phyloP scores from a whole-genome alignment of 805 yeast genomes.

The Candida mattraensis region DNA sequence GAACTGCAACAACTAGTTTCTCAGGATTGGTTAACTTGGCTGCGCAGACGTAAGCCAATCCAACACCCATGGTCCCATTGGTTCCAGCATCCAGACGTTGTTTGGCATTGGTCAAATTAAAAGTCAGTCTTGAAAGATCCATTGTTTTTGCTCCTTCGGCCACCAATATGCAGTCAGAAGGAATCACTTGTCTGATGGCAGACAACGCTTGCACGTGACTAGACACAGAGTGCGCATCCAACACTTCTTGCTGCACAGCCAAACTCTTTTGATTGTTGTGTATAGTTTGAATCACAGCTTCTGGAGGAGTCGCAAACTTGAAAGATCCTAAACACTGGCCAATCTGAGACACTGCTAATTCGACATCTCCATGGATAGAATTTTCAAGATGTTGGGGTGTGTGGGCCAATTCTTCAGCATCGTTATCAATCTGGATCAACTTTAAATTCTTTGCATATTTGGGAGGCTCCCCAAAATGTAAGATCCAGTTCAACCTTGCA shows the following conservation, averaged over 20 bases:
- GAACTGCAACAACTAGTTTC: conserved; percentile 53
- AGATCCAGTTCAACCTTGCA: conserved; percentile 71
- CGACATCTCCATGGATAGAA: conserved; percentile 47
- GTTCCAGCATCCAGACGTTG: conserved; percentile 71
- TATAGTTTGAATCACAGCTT: conserved; percentile 29
- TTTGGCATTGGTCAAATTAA: conserved; percentile 52
- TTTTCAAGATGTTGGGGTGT: conserved; percentile 10
- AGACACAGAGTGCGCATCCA: conserved; percentile 27
- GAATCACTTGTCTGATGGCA: conserved; percentile 37
- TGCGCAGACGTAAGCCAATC: conserved; percentile 68
- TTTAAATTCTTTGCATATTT: conserved; percentile 46
- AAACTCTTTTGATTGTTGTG: conserved; percentile 34
- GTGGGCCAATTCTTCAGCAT: conserved; percentile 46
- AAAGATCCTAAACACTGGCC: conserved; percentile 19
- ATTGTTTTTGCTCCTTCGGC: conserved; percentile 79
- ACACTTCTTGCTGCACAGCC: conserved; percentile 31
- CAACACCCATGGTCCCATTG: conserved; percentile 77
- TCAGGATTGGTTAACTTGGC: conserved; percentile 48
- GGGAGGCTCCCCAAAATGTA: conserved; percentile 64
- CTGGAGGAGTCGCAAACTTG: conserved; percentile 32
- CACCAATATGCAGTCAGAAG: conserved; percentile 41
- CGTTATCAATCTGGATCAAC: conserved; percentile 57
- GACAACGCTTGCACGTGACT: conserved; percentile 57
- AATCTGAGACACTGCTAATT: conserved; percentile 40
- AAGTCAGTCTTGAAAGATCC: conserved; percentile 67